A percentile compares a stretch with the other conserved stretches of the same genome.
Evolutionary conservation across 805 yeast species (phyloP).

Genomic region (Schizosaccharomyces lindneri): DNA sequence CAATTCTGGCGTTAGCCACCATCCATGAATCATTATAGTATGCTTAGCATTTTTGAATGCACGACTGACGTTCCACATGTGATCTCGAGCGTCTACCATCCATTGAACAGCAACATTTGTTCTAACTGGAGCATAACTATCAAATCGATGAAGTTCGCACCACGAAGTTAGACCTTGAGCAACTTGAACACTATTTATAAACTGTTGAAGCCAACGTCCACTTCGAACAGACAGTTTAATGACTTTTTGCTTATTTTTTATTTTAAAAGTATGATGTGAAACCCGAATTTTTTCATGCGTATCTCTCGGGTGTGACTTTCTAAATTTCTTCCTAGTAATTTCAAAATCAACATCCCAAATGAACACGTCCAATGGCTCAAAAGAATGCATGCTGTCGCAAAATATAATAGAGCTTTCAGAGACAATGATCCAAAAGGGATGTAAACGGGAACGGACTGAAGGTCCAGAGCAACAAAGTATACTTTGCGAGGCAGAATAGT

Average conservation of each 20-base stretch:
- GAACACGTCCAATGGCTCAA: conserved; percentile 77
- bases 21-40: conserved; percentile 80
- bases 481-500: conserved; percentile 86
- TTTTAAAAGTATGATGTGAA: conserved; percentile 7
- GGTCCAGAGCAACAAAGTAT: conserved; percentile 60
- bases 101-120: conserved; percentile 73
- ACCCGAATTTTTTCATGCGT: not conserved
- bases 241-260: conserved; percentile 59
- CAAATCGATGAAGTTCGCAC: conserved; percentile 54
- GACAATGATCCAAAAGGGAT: conserved; percentile 76
- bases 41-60: conserved; percentile 86
- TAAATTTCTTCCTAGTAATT: conserved; percentile 16
- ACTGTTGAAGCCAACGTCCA: conserved; percentile 33
- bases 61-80: conserved; percentile 84
- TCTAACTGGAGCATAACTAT: conserved; percentile 80
- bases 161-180: conserved; percentile 50
- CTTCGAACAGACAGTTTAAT: conserved; percentile 47
- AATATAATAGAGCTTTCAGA: conserved; percentile 65
- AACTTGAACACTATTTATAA: conserved; percentile 48
- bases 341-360: conserved; percentile 58
- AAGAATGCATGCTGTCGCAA: conserved; percentile 64
- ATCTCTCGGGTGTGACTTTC: not conserved
- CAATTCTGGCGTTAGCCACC: conserved; percentile 95
- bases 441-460: conserved; percentile 60
- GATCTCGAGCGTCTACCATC: conserved; percentile 91